phyloP scores from a whole-genome alignment of 2,329 filamentous ascomycete genomes.

The Monosporascus cannonballus region DNA sequence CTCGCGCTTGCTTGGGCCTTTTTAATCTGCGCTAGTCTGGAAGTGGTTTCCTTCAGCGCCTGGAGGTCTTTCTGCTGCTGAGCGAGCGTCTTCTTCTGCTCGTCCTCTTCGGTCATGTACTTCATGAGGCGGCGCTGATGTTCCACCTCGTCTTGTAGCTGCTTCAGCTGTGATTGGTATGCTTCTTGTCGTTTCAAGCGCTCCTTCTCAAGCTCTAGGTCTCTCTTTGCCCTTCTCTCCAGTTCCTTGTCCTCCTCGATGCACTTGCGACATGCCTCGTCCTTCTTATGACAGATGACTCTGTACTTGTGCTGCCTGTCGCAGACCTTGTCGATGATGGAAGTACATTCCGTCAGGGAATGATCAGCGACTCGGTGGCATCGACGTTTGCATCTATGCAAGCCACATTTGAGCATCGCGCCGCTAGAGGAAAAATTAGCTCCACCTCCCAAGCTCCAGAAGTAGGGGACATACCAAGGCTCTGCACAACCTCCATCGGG shows the following conservation, averaged over 20 bases:
- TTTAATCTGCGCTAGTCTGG: slow-evolving; percentile 10
- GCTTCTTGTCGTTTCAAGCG: slow-evolving; percentile 36
- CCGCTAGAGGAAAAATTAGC: slow-evolving; percentile 31
- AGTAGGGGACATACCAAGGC: slow-evolving; percentile 45
- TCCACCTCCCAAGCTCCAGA: not conserved
- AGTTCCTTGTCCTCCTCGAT: slow-evolving; percentile 39
- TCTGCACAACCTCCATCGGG: slow-evolving; percentile 66
- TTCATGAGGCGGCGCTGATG: slow-evolving; percentile 37
- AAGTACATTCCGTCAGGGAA: slow-evolving; percentile 34
- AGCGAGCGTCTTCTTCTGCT: slow-evolving; percentile 36
- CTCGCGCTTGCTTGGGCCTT: slow-evolving; percentile 4
- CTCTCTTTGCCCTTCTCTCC: slow-evolving; percentile 36
- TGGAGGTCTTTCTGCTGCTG: slow-evolving; percentile 42
- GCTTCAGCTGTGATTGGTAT: slow-evolving; percentile 39
- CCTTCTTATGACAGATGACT: slow-evolving; percentile 38
- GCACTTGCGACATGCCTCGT: slow-evolving; percentile 44
- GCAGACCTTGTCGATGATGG: slow-evolving; percentile 32
- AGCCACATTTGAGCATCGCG: slow-evolving; percentile 44
- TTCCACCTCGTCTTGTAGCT: slow-evolving; percentile 49
- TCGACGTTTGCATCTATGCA: slow-evolving; percentile 50
- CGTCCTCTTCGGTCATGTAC: slow-evolving; percentile 36
- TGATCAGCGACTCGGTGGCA: slow-evolving; percentile 61
- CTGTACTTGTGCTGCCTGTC: slow-evolving; percentile 41
- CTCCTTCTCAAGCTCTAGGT: slow-evolving; percentile 44
- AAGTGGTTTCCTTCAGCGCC: slow-evolving; percentile 28